These are phyloP conservation scores for Nitzschia sp. DNA, from an alignment of 108 stramenopile genomes.

Conservation along the genomic window DNA sequence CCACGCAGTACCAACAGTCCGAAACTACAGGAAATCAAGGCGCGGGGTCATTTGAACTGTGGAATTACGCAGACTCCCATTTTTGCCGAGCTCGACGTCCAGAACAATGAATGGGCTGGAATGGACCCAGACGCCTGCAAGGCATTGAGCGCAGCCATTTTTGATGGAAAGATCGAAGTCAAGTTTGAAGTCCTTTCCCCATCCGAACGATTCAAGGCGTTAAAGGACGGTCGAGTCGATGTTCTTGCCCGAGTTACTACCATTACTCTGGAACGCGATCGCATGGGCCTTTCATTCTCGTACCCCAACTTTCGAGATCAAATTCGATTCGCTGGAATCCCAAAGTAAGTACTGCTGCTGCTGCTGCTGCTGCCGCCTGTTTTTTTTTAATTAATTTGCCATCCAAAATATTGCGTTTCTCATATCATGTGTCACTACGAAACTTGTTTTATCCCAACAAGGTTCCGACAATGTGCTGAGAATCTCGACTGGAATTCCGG, in stretches of 20 bases:
- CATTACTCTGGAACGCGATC: slow-evolving; percentile 27
- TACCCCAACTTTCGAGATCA: slow-evolving; percentile 47
- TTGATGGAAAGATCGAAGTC: slow-evolving; percentile 36
- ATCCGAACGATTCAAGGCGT: slow-evolving; percentile 26
- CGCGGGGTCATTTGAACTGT: slow-evolving; percentile 41
- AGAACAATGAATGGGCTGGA: slow-evolving; percentile 17
- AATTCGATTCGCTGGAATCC: slow-evolving; percentile 23
- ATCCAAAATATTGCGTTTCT: background rate
- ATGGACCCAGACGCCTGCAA: slow-evolving; percentile 52
- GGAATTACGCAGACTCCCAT: slow-evolving; percentile 29
- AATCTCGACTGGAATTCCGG: slow-evolving; percentile 9
- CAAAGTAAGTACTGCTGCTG: background rate
- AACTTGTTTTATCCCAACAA: background rate
- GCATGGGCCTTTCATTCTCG: slow-evolving; percentile 41
- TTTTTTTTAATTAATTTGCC: background rate
- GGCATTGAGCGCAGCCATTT: slow-evolving; percentile 51
- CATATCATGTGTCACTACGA: background rate
- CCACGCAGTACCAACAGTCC: background rate
- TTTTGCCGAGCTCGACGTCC: slow-evolving; percentile 5
- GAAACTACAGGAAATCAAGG: slow-evolving; percentile 27
- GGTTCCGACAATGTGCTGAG: slow-evolving; percentile 39
- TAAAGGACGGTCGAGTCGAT: slow-evolving; percentile 38
- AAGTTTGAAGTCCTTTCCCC: slow-evolving; percentile 23
- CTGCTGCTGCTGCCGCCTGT: too few relatives aligned
- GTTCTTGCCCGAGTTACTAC: slow-evolving; percentile 40